These are phyloP conservation scores for Chlorella sp. DNA, from an alignment of 139 green algal genomes.

Conservation along the genomic window DNA sequence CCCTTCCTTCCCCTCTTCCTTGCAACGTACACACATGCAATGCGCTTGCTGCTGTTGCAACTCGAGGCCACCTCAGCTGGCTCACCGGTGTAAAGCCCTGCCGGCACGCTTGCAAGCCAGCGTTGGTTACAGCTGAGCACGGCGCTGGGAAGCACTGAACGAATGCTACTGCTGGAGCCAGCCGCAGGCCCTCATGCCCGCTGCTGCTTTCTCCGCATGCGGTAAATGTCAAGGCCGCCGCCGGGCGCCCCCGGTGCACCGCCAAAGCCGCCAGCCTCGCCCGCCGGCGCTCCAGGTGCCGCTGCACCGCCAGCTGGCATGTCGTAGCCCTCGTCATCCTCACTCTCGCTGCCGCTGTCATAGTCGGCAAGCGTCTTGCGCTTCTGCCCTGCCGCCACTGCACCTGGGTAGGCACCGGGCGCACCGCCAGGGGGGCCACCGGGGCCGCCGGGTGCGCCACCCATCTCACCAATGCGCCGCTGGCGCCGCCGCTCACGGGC, in stretches of 20 bases:
- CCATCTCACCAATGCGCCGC: slow-evolving; percentile 2
- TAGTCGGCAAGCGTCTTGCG: slow-evolving; percentile 7
- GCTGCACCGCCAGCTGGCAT: not conserved
- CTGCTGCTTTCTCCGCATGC: slow-evolving; percentile 55
- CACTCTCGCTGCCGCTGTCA: slow-evolving; percentile 44
- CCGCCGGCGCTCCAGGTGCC: not conserved
- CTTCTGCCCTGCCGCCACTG: not conserved
- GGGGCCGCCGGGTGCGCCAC: not conserved
- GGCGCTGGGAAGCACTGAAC: not conserved
- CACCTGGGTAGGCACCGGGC: not conserved
- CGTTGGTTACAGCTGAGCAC: not conserved
- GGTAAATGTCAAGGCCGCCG: slow-evolving; percentile 51
- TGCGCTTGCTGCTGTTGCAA: too few relatives aligned
- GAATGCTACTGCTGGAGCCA: not conserved
- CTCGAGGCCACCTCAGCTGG: too few relatives aligned
- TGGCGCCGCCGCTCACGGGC: slow-evolving; percentile 34
- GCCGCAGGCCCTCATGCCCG: not conserved
- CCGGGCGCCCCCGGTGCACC: not conserved
- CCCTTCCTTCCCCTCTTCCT: not conserved
- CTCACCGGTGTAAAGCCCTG: not conserved
- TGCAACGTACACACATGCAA: too few relatives aligned
- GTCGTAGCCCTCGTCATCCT: slow-evolving; percentile 28
- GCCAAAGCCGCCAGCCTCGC: not conserved
- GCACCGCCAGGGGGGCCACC: not conserved
- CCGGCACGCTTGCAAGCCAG: not conserved